A percentile compares a stretch with the other conserved stretches of the same genome.
Evolutionary conservation across 2,329 filamentous ascomycete genomes (phyloP).

Genomic region (Rhytidhysteron rufulum): DNA sequence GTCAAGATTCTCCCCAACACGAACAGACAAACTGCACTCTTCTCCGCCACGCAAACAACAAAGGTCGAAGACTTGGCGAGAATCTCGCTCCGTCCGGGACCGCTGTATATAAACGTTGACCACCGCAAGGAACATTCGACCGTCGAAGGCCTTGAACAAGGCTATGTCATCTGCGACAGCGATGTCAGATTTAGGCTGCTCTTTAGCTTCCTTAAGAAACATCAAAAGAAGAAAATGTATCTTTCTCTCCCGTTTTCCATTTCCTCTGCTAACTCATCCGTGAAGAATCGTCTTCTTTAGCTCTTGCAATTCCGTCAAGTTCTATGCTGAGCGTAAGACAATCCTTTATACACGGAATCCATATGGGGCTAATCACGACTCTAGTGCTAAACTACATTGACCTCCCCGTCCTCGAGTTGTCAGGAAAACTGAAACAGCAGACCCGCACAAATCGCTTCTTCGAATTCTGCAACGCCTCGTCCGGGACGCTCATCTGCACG

Average conservation of each 20-base stretch:
- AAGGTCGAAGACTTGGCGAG: conserved; percentile 96
- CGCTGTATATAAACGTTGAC: conserved; percentile 96
- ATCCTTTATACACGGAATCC: conserved; percentile 57
- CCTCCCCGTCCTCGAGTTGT: conserved; percentile 77
- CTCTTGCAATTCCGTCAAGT: conserved; percentile 89
- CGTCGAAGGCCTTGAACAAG: conserved; percentile 90
- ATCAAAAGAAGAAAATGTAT: conserved; percentile 96
- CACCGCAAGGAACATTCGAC: conserved; percentile 85
- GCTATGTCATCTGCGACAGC: conserved; percentile 88
- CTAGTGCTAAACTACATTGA: conserved; percentile 98
- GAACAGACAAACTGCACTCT: conserved; percentile 92
- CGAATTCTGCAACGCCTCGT: conserved; percentile 82
- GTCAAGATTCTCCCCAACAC: conserved; percentile 86
- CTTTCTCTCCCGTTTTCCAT: no score
- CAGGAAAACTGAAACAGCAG: conserved; percentile 95
- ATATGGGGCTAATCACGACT: conserved; percentile 80
- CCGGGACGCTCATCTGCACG: conserved; percentile 89
- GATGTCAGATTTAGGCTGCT: conserved; percentile 92
- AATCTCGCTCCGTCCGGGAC: conserved; percentile 86
- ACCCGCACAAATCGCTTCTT: conserved; percentile 99
- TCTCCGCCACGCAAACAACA: conserved; percentile 96
- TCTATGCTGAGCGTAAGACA: conserved; percentile 66
- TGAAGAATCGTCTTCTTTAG: conserved; percentile 90
- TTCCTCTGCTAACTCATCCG: no score
- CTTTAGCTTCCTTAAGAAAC: conserved; percentile 89